phyloP scores from a whole-genome alignment of 2,329 filamentous ascomycete genomes.

The Xylariaceae sp. region DNA sequence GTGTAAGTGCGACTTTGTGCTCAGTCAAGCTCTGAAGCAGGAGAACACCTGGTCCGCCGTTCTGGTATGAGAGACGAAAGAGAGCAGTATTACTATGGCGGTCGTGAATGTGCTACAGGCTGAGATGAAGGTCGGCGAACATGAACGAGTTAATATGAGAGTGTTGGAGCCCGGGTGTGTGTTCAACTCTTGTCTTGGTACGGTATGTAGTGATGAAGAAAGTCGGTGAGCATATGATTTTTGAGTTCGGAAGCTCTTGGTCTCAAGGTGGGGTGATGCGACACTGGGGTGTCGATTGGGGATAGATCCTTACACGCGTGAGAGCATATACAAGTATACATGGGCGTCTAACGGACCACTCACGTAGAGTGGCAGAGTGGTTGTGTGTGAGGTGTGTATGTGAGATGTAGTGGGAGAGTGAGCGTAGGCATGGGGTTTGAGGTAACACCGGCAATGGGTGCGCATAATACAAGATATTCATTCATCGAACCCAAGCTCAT shows the following conservation, averaged over 20 bases:
- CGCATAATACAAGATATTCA: not conserved
- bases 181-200: conserved; percentile 13
- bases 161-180: conserved; percentile 19
- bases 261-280: conserved; percentile 21
- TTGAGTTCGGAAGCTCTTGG: conserved; percentile 16
- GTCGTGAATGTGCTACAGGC: conserved; percentile 19
- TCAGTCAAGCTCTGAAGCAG: conserved; percentile 12
- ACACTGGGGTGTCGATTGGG: conserved; percentile 25
- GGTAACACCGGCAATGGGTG: conserved; percentile 2
- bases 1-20: conserved; percentile 16
- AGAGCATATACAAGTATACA: no score
- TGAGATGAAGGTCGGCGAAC: conserved; percentile 23
- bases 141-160: conserved; percentile 15
- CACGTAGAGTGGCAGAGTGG: conserved; percentile 5
- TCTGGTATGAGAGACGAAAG: conserved; percentile 16
- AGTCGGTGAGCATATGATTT: conserved; percentile 32
- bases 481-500: no score
- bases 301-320: conserved; percentile 16
- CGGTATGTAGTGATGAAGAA: conserved; percentile 10
- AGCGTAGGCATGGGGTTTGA: conserved; percentile 1
- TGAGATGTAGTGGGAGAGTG: conserved; percentile 7
- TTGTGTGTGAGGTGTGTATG: conserved; percentile 14
- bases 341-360: conserved; percentile 24
- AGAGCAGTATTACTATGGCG: conserved; percentile 21
- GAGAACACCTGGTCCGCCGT: conserved; percentile 9